A percentile compares a stretch with the other conserved stretches of the same genome.
These are phyloP conservation scores for Xylariaceae sp. DNA, from an alignment of 2,329 filamentous ascomycete species.

Conservation along the genomic window DNA sequence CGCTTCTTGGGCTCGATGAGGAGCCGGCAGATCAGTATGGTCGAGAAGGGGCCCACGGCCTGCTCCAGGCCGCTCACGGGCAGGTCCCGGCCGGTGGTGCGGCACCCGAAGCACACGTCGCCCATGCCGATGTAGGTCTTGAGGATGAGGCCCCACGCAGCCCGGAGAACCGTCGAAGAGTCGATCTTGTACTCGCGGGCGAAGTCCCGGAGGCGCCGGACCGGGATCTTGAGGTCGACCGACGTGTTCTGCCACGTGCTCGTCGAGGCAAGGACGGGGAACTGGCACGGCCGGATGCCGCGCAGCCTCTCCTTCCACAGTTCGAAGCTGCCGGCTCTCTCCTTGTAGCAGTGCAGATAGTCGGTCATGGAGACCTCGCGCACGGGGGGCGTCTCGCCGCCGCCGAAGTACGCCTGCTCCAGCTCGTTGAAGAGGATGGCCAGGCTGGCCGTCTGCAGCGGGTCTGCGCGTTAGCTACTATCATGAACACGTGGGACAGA, in stretches of 20 bases:
- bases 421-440: constrained; percentile 40
- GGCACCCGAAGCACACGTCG: constrained; percentile 48
- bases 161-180: constrained; percentile 42
- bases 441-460: constrained; percentile 30
- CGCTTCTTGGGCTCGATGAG: constrained; percentile 11
- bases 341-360: constrained; percentile 31
- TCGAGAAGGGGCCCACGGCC: constrained; percentile 39
- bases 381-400: constrained; percentile 19
- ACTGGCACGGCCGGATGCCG: constrained; percentile 34
- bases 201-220: constrained; percentile 36
- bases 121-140: constrained; percentile 45
- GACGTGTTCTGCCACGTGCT: constrained; percentile 26
- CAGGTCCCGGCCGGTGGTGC: constrained; percentile 36
- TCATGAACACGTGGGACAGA: not conserved
- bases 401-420: constrained; percentile 35
- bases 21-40: constrained; percentile 18
- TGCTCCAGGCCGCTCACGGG: constrained; percentile 31
- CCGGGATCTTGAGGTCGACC: constrained; percentile 33
- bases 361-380: constrained; percentile 30
- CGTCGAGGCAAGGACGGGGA: constrained; percentile 32
- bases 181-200: constrained; percentile 33
- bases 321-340: constrained; percentile 29
- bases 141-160: constrained; percentile 54
- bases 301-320: constrained; percentile 38
- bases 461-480: not conserved